Evolutionary conservation across 306 rosid species (phyloP), one percentile per base, ranked within the genome.

Genomic region (Bauhinia variegata): DNA sequence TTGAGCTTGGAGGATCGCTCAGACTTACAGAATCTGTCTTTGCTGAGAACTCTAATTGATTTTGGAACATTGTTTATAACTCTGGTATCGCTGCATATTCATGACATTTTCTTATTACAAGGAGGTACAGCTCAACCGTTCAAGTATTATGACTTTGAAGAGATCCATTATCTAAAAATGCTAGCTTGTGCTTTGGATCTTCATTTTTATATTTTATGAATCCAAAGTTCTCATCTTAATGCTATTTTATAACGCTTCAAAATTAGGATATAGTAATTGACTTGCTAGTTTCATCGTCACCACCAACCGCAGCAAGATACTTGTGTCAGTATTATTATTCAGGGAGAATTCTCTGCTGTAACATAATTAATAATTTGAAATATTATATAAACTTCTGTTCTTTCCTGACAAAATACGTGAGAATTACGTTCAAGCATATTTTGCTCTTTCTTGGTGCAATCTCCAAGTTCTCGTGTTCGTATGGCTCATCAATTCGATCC

Each of bases 1-100:
- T 60, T 4, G 92, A 92, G 79, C 89, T 87, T 19, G 96, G 98
- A 70, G 96, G 96, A 8, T 89, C 98, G 0, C 84, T 92, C 41
- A 83, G 91, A 84, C 43, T 84, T 44, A 80, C 80, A 8, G 98
- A 84, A 54, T 79, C 79, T 28, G 60, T 60, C 36, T 7, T 23
- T 65, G 36, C 81, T 8, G 30, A 77, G 60, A 51, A 70, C 63
- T 78, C 37, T 36, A 56, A 54, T 7, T 68, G 80, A 80, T 37
- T 67, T 38, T 32, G 6, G 51, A 42, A 56, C 31, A 16, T 42
- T 41, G 13, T 42, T 61, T 42, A 39, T 32, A 16, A 54, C 52
- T 34, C 41, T 37, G n/a, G 34, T 66, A 7, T 48, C 60, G 60
- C 65, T 47, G 64, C 68, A 65, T 36, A 11, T 10, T 33, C 15